Evolutionary conservation across 2,329 filamentous ascomycete species (phyloP).

Genomic region (Fonsecaea monophora): DNA sequence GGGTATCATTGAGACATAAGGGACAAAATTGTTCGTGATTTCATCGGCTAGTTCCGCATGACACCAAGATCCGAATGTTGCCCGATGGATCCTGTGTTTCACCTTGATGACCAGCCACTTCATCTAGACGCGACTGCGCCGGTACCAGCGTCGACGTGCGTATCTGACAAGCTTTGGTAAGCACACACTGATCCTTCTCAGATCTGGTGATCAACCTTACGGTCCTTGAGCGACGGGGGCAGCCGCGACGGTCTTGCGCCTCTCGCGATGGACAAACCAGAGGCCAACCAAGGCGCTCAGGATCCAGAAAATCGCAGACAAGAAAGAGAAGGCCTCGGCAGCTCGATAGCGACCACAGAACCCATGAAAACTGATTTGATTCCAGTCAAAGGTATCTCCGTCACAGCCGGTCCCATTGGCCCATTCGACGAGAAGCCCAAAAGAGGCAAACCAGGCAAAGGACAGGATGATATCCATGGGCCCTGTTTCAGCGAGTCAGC

Average conservation of each 20-base stretch:
- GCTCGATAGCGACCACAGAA: constrained; percentile 74
- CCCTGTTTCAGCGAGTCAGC: constrained; percentile 36
- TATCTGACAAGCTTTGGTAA: constrained; percentile 17
- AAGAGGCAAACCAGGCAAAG: constrained; percentile 72
- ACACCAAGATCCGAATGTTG: constrained; percentile 11
- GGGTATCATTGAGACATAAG: constrained; percentile 18
- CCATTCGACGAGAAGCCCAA: constrained; percentile 69
- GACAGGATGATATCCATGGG: constrained; percentile 73
- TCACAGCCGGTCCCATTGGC: constrained; percentile 44
- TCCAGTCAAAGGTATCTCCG: constrained; percentile 64
- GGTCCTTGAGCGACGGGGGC: constrained; percentile 20
- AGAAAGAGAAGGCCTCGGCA: constrained; percentile 72
- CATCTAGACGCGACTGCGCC: constrained; percentile 28
- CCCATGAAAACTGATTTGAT: constrained; percentile 56
- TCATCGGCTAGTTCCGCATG: background rate
- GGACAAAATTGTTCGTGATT: background rate
- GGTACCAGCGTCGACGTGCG: constrained; percentile 29
- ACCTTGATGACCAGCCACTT: background rate
- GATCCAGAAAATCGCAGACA: constrained; percentile 75
- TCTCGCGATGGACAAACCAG: constrained; percentile 38
- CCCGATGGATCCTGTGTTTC: background rate
- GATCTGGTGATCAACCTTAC: constrained; percentile 20
- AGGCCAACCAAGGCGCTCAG: constrained; percentile 63
- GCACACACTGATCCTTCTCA: constrained; percentile 10
- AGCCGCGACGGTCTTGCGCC: constrained; percentile 26